Evolutionary conservation across 106 monocot species (phyloP).

Genomic region (Apostasia ramifera): DNA sequence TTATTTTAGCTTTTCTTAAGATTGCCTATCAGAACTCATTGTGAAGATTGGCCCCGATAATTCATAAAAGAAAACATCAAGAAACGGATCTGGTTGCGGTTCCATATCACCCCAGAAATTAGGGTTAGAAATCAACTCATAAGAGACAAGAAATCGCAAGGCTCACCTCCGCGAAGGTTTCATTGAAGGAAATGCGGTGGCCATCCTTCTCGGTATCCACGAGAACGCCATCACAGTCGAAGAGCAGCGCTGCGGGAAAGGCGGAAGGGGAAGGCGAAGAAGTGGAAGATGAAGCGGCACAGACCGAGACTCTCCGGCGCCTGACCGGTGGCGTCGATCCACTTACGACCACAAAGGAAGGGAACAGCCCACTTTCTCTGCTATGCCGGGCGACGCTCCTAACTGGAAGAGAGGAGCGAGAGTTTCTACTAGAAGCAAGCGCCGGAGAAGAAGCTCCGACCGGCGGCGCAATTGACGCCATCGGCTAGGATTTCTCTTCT

Average conservation of each 20-base stretch:
- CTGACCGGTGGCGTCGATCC: not conserved
- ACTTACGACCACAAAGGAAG: not conserved
- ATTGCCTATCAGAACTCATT: no score
- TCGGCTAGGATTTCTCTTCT: not conserved
- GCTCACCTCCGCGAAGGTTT: constrained; percentile 80
- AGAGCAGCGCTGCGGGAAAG: constrained; percentile 71
- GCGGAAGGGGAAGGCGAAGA: constrained; percentile 13
- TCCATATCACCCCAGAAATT: no score
- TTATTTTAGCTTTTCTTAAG: no score
- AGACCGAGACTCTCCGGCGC: constrained; percentile 2
- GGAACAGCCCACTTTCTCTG: not conserved
- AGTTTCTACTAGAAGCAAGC: not conserved
- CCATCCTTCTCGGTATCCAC: constrained; percentile 99
- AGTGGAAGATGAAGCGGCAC: constrained; percentile 15
- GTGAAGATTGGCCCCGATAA: no score
- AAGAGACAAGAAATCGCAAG: not conserved
- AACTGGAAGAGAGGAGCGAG: not conserved
- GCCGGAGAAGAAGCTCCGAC: not conserved
- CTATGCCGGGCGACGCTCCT: not conserved
- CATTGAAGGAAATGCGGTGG: constrained; percentile 88
- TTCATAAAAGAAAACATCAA: no score
- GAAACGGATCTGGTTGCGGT: no score
- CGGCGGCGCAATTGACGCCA: not conserved
- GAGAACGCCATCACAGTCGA: constrained; percentile 95
- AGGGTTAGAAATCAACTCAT: no score